Percentiles rank a stretch among this genome's conserved stretches.
These are phyloP conservation scores for Leccinum arenicola DNA, from an alignment of 768 basidiomycete species.

Conservation along the genomic window DNA sequence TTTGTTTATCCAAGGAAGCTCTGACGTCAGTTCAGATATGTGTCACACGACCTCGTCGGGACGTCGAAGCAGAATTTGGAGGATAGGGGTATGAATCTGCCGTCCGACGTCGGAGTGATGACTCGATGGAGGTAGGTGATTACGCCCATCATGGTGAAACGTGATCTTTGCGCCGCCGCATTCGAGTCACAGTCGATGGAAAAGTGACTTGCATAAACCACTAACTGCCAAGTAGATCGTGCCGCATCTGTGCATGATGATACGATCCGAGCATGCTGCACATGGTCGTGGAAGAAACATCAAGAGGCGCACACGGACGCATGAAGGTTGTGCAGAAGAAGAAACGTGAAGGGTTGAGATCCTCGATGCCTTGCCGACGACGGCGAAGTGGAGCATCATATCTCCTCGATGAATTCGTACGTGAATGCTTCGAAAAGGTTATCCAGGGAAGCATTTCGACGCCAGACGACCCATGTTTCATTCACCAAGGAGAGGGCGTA, in stretches of 20 bases:
- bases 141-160: neutral
- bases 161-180: neutral
- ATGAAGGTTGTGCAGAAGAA: neutral
- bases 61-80: neutral
- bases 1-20: neutral
- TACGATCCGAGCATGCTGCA: slow-evolving; percentile 1
- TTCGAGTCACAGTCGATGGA: neutral
- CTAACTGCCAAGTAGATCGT: neutral
- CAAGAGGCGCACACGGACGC: neutral
- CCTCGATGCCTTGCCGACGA: neutral
- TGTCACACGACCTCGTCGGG: neutral
- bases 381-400: neutral
- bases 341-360: neutral
- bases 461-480: neutral
- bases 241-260: neutral
- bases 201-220: neutral
- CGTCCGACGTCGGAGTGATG: neutral
- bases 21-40: neutral
- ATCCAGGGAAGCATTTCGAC: neutral
- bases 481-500: neutral
- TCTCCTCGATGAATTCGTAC: neutral
- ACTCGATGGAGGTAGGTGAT: neutral
- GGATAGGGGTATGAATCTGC: neutral
- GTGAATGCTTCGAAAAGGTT: neutral
- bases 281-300: neutral